phyloP scores from a whole-genome alignment of 257 asterid species.

The Solanum pinnatisectum region DNA sequence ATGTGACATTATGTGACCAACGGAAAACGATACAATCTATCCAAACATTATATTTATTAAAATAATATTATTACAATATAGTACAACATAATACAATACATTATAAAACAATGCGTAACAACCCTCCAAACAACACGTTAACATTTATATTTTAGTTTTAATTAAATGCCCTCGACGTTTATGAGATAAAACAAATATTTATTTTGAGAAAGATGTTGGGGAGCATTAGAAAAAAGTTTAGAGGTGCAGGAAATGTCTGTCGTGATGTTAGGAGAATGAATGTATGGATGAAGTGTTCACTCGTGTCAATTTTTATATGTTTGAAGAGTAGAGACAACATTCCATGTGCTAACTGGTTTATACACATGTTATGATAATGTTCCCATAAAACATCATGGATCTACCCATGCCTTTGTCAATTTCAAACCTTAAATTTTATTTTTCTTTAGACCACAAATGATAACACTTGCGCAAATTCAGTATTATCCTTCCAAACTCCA shows the following conservation, averaged over 20 bases:
- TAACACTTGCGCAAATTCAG: background rate
- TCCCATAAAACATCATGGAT: background rate
- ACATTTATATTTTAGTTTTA: too few species aligned
- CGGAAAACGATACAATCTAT: too few species aligned
- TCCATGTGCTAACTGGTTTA: background rate
- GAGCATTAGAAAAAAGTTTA: background rate
- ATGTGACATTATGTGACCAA: too few species aligned
- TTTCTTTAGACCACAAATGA: background rate
- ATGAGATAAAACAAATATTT: background rate
- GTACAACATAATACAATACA: too few species aligned
- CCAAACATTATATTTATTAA: too few species aligned
- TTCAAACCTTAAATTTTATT: background rate
- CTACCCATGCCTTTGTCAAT: background rate
- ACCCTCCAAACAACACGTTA: too few species aligned
- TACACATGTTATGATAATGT: background rate
- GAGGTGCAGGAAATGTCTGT: background rate
- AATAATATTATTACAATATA: too few species aligned
- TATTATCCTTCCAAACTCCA: background rate
- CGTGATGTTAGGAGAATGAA: background rate
- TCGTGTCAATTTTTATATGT: background rate
- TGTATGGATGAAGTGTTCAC: background rate
- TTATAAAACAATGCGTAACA: too few species aligned
- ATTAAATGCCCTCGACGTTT: background rate
- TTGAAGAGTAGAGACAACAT: background rate
- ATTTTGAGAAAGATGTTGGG: background rate